A percentile compares a stretch with the other conserved stretches of the same genome.
Evolutionary conservation across 2,329 filamentous ascomycete species (phyloP).

Genomic region (Lachnellula cervina): DNA sequence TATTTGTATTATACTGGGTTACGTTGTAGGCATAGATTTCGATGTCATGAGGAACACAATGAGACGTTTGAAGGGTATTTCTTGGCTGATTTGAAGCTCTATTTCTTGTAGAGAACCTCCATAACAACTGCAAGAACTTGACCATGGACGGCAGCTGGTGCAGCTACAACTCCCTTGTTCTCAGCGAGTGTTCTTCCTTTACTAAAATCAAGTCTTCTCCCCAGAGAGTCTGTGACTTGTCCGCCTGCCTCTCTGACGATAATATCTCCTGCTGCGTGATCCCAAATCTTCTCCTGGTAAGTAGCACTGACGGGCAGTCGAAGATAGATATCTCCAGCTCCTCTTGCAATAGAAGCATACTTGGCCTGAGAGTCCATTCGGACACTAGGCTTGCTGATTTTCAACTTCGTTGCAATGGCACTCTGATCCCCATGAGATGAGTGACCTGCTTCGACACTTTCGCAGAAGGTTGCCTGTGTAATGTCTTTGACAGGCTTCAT

Average conservation of each 20-base stretch:
- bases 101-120: conserved; percentile 59
- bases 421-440: conserved; percentile 86
- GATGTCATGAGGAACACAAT: background rate
- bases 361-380: conserved; percentile 98
- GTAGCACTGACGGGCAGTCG: conserved; percentile 77
- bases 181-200: conserved; percentile 77
- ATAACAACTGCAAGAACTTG: conserved; percentile 78
- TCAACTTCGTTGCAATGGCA: conserved; percentile 74
- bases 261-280: conserved; percentile 91
- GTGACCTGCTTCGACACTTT: conserved; percentile 91
- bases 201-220: conserved; percentile 80
- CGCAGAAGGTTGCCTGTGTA: conserved; percentile 83
- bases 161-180: conserved; percentile 93
- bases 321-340: conserved; percentile 91
- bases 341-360: conserved; percentile 90
- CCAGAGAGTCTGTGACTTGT: conserved; percentile 81
- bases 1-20: conserved; percentile 24
- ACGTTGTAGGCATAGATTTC: conserved; percentile 16
- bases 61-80: background rate
- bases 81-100: conserved; percentile 5
- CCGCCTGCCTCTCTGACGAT: conserved; percentile 94
- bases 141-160: conserved; percentile 69
- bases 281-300: conserved; percentile 99
- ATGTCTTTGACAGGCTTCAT: conserved; percentile 78
- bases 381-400: conserved; percentile 84